A percentile compares a stretch with the other conserved stretches of the same genome.
Evolutionary conservation across 2,329 filamentous ascomycete species (phyloP).

Genomic region (Thermothelomyces thermophilus): DNA sequence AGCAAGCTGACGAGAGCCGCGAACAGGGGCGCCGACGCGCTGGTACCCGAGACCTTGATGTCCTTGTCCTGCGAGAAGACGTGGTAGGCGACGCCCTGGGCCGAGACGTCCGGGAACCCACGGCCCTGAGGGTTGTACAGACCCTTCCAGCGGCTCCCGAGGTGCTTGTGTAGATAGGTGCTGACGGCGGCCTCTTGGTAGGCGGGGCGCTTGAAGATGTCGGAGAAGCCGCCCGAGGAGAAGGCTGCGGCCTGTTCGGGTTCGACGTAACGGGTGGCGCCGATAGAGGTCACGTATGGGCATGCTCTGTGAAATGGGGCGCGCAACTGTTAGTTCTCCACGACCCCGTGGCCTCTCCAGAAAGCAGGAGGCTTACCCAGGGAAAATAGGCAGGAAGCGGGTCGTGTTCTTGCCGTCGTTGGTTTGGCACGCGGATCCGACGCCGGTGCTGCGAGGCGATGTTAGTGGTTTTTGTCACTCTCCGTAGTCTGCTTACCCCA

Average conservation of each 20-base stretch:
- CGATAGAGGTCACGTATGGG: slow-evolving; percentile 52
- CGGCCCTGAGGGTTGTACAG: slow-evolving; percentile 39
- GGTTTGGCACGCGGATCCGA: slow-evolving; percentile 51
- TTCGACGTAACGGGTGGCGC: slow-evolving; percentile 42
- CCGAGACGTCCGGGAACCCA: slow-evolving; percentile 44
- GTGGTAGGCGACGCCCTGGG: slow-evolving; percentile 39
- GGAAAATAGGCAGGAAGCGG: slow-evolving; percentile 48
- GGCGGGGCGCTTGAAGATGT: slow-evolving; percentile 35
- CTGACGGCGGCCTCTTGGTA: slow-evolving; percentile 36
- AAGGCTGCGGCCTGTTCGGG: slow-evolving; percentile 26
- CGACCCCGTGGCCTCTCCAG: background rate
- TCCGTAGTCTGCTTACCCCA: background rate
- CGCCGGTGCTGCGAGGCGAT: slow-evolving; percentile 40
- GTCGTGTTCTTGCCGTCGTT: slow-evolving; percentile 44
- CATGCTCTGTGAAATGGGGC: slow-evolving; percentile 36
- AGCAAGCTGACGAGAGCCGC: slow-evolving; percentile 37
- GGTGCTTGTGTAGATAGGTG: slow-evolving; percentile 31
- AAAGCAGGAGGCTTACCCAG: slow-evolving; percentile 29
- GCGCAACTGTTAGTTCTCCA: background rate
- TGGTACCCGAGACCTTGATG: slow-evolving; percentile 25
- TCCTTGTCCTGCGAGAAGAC: slow-evolving; percentile 24
- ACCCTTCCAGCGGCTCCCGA: slow-evolving; percentile 35
- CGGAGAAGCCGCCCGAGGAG: slow-evolving; percentile 40
- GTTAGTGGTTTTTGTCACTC: background rate
- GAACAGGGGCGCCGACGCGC: slow-evolving; percentile 35